A percentile compares a stretch with the other conserved stretches of the same genome.
Evolutionary conservation across 2,329 filamentous ascomycete genomes (phyloP).

Genomic region (Claviceps africana): DNA sequence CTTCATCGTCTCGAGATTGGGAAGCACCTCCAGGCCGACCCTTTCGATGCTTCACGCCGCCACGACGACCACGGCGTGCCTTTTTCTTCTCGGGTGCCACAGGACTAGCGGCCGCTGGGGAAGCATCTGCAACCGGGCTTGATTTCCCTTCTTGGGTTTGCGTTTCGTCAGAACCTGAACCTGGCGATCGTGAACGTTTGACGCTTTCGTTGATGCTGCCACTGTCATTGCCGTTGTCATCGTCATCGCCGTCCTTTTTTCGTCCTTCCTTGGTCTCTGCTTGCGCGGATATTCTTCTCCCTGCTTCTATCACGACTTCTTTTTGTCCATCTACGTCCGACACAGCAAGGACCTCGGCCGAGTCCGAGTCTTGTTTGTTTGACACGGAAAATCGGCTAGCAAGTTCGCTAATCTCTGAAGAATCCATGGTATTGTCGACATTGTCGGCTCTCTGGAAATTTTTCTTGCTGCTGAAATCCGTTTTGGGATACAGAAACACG

Average conservation of each 20-base stretch:
- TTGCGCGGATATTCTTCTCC: background rate
- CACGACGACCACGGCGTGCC: slow-evolving; percentile 55
- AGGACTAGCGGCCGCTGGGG: background rate
- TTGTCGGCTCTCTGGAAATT: background rate
- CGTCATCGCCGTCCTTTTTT: background rate
- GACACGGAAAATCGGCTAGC: background rate
- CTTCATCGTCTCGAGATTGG: slow-evolving; percentile 34
- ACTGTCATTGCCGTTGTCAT: background rate
- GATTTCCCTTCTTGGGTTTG: background rate
- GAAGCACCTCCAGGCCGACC: slow-evolving; percentile 39
- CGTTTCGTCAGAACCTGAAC: background rate
- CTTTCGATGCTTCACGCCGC: slow-evolving; percentile 54
- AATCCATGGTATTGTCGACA: background rate
- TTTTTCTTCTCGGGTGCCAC: slow-evolving; percentile 42
- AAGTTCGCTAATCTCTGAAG: background rate
- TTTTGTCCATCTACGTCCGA: background rate
- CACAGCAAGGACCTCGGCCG: background rate
- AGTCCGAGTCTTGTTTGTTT: background rate
- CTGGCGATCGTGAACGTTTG: background rate
- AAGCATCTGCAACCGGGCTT: background rate
- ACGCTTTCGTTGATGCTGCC: background rate
- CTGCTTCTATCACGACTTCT: background rate
- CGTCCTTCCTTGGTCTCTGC: background rate
- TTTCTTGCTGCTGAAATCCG: background rate
- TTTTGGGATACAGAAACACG: slow-evolving; percentile 7